Percentiles rank a stretch among this genome's conserved stretches.
Evolutionary conservation across 2,329 filamentous ascomycete species (phyloP).

Genomic region (Talaromyces sp.): DNA sequence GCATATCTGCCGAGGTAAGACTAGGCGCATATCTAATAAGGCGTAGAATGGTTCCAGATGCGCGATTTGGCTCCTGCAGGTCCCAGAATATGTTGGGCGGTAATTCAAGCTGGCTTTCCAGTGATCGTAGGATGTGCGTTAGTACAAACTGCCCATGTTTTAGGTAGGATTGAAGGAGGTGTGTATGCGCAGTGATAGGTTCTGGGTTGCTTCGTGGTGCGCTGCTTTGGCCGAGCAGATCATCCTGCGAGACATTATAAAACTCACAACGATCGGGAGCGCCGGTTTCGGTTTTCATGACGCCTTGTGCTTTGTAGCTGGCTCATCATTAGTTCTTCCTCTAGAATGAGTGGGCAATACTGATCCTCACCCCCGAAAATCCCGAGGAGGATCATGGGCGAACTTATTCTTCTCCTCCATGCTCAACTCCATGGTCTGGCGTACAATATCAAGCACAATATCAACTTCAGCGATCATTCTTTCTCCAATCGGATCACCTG

Average conservation of each 20-base stretch:
- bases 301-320: constrained; percentile 21
- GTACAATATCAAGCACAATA: background rate
- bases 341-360: background rate
- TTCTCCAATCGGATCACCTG: constrained; percentile 24
- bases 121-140: constrained; percentile 24
- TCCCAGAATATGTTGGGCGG: constrained; percentile 24
- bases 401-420: constrained; percentile 43
- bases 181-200: constrained; percentile 20
- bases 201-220: constrained; percentile 18
- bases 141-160: constrained; percentile 27
- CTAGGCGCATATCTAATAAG: constrained; percentile 19
- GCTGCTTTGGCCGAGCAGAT: constrained; percentile 26
- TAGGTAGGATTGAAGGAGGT: constrained; percentile 19
- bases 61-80: background rate
- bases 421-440: constrained; percentile 28
- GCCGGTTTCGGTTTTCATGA: constrained; percentile 23
- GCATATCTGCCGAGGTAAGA: constrained; percentile 23
- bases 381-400: constrained; percentile 18
- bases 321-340: background rate
- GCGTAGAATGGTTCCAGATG: constrained; percentile 10
- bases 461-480: constrained; percentile 20
- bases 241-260: constrained; percentile 32
- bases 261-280: constrained; percentile 29
- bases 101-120: constrained; percentile 24
- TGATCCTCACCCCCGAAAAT: constrained; percentile 7